A percentile compares a stretch with the other conserved stretches of the same genome.
Conservation (phyloP, 495 filamentous ascomycete genomes). For the Penicillium psychrofluorescens region DNA sequence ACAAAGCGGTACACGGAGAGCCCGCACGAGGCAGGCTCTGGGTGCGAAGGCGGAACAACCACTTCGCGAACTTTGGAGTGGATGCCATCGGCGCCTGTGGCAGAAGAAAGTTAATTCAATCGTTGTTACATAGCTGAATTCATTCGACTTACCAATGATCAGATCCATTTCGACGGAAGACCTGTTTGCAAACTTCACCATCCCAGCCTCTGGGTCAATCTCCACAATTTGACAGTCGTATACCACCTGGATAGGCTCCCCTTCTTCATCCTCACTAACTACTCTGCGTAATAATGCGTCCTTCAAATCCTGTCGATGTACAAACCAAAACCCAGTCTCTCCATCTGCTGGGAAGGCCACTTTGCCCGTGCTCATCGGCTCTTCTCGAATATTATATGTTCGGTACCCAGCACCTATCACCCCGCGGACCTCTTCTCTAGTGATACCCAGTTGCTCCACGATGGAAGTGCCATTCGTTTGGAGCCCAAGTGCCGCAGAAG, state of each 20-base stretch:
- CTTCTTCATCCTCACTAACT: neutral
- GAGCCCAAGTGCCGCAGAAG: conserved; percentile 1
- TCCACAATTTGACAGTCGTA: conserved; percentile 3
- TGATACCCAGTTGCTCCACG: conserved; percentile 4
- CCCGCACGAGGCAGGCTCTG: conserved; percentile 2
- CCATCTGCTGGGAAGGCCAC: neutral
- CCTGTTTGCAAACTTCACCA: conserved; percentile 1
- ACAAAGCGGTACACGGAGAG: conserved; percentile 4
- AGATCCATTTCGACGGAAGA: neutral
- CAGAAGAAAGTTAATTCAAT: neutral
- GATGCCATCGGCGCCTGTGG: conserved; percentile 1
- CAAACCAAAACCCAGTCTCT: conserved; percentile 3
- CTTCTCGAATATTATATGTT: conserved; percentile 3
- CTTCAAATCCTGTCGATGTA: conserved; percentile 6
- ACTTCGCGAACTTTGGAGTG: conserved; percentile 2
- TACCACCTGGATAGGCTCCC: neutral
- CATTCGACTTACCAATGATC: conserved; percentile 2
- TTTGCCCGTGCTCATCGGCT: conserved; percentile 1
- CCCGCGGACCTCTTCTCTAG: conserved; percentile 1
- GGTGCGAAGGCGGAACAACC: conserved; percentile 3
- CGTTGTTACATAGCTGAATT: neutral
- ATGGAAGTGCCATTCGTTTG: conserved; percentile 1
- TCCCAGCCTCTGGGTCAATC: conserved; percentile 1
- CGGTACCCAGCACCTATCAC: conserved; percentile 1
- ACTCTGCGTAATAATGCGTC: conserved; percentile 1